phyloP scores from a whole-genome alignment of 148 eudicot genomes.

The Chenopodium album region DNA sequence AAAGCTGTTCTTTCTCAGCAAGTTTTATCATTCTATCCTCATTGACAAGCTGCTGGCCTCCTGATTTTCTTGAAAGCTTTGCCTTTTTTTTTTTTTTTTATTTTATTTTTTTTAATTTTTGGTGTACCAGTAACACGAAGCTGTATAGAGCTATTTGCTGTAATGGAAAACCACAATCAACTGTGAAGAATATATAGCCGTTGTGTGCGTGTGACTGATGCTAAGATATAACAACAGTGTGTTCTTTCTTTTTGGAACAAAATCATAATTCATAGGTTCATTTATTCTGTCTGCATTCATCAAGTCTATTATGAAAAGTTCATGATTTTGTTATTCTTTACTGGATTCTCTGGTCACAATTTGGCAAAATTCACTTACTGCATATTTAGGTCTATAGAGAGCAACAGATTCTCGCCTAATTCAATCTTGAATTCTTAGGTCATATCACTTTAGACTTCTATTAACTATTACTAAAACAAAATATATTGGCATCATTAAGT shows the following conservation, averaged over 20 bases:
- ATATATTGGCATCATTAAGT: too few species aligned
- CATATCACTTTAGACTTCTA: not conserved
- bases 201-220: slow-evolving; percentile 28
- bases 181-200: slow-evolving; percentile 37
- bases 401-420: too few species aligned
- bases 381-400: too few species aligned
- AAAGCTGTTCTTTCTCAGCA: slow-evolving; percentile 3
- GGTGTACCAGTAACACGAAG: slow-evolving; percentile 37
- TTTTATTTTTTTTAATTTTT: not conserved
- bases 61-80: slow-evolving; percentile 30
- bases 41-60: slow-evolving; percentile 25
- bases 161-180: slow-evolving; percentile 40
- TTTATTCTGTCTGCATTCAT: not conserved
- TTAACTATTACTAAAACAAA: too few species aligned
- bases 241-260: not conserved
- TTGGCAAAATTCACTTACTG: not conserved
- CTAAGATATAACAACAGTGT: not conserved
- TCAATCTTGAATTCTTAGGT: not conserved
- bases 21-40: slow-evolving; percentile 3
- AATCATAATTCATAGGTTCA: not conserved
- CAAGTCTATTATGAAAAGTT: not conserved
- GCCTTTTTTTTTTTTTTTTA: not conserved
- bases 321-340: not conserved
- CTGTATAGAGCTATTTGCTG: slow-evolving; percentile 42
- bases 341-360: not conserved